Conservation (phyloP, 2,329 filamentous ascomycete species). For the Orbilia brochopaga region DNA sequence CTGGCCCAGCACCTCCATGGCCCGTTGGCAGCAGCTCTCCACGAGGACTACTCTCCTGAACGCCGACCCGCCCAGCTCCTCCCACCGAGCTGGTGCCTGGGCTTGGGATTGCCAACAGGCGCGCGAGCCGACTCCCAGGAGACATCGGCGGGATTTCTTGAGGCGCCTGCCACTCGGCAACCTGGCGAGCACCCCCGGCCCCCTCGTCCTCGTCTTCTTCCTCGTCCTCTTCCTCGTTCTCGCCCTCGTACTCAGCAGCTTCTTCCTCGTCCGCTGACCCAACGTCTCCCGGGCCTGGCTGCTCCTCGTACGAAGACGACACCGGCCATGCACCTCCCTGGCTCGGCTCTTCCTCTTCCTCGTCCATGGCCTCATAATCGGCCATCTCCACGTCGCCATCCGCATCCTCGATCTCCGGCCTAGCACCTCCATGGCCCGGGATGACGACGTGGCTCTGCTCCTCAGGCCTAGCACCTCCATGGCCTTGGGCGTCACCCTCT, state of each 20-base stretch:
- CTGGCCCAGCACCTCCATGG: background rate
- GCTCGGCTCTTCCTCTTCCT: conserved; percentile 5
- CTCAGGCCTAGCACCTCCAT: too few relatives aligned
- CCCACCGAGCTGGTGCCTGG: too few relatives aligned
- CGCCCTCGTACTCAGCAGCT: background rate
- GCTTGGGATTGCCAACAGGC: too few relatives aligned
- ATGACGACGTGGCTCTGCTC: too few relatives aligned
- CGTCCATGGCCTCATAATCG: background rate
- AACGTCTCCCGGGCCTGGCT: conserved; percentile 7
- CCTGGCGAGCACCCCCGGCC: too few relatives aligned
- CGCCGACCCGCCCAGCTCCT: too few relatives aligned
- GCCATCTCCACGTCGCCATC: background rate
- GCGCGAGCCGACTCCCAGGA: too few relatives aligned
- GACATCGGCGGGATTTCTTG: too few relatives aligned
- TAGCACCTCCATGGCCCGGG: background rate
- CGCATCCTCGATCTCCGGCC: background rate
- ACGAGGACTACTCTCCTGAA: too few relatives aligned
- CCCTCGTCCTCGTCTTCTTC: conserved; percentile 11
- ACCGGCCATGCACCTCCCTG: conserved; percentile 1
- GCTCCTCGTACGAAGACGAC: background rate
- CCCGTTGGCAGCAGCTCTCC: too few relatives aligned
- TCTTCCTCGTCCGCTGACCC: conserved; percentile 10
- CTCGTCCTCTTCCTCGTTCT: background rate
- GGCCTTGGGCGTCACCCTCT: background rate
- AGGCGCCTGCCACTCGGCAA: too few relatives aligned